Evolutionary conservation across 2,329 filamentous ascomycete genomes (phyloP).

Genomic region (Stachybotrys elegans): DNA sequence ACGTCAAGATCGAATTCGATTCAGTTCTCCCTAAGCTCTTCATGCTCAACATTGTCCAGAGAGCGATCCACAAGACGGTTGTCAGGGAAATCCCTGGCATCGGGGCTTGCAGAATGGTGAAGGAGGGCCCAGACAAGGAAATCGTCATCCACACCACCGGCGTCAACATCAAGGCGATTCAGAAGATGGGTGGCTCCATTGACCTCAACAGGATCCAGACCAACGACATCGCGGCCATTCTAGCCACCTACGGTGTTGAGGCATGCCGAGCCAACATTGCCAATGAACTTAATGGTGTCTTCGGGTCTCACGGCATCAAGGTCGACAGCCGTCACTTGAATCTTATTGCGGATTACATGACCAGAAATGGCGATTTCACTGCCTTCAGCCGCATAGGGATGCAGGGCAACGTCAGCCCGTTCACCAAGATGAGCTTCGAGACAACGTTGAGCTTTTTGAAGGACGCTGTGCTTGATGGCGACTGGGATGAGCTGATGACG

Average conservation of each 20-base stretch:
- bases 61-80: conserved; percentile 70
- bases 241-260: conserved; percentile 86
- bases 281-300: conserved; percentile 78
- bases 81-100: conserved; percentile 84
- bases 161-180: conserved; percentile 87
- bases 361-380: conserved; percentile 80
- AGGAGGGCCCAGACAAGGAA: conserved; percentile 50
- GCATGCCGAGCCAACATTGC: conserved; percentile 85
- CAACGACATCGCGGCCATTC: conserved; percentile 86
- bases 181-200: conserved; percentile 78
- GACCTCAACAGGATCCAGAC: conserved; percentile 82
- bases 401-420: conserved; percentile 77
- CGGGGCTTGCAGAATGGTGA: conserved; percentile 62
- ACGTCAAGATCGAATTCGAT: conserved; percentile 79
- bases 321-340: conserved; percentile 92
- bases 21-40: conserved; percentile 80
- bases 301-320: conserved; percentile 83
- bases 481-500: conserved; percentile 81
- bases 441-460: conserved; percentile 91
- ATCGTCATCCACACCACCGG: conserved; percentile 70
- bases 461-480: conserved; percentile 84
- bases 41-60: conserved; percentile 86
- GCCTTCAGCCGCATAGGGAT: conserved; percentile 92
- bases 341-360: conserved; percentile 97
- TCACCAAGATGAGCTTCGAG: conserved; percentile 99